Conservation (phyloP, 208 protist genomes). For the Leishmania gerbilli region DNA sequence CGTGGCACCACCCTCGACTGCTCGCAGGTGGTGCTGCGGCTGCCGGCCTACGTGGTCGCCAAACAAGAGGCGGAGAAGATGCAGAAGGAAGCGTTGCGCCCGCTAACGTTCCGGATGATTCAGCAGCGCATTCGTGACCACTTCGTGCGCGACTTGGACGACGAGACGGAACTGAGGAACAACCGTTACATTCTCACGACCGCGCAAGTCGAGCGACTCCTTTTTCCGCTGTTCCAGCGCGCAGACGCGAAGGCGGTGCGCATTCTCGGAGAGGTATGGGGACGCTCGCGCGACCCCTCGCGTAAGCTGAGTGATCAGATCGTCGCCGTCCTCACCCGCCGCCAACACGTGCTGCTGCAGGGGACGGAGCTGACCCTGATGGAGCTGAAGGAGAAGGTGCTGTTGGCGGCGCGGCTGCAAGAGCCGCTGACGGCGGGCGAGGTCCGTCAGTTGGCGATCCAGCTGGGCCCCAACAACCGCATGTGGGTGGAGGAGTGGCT, state of each 20-base stretch:
- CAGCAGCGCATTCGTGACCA: conserved; percentile 38
- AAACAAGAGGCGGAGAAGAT: conserved; percentile 13
- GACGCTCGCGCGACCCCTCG: conserved; percentile 26
- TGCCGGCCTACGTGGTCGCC: conserved; percentile 19
- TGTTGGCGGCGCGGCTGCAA: conserved; percentile 44
- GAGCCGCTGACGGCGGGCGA: conserved; percentile 36
- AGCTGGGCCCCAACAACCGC: conserved; percentile 38
- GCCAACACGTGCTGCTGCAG: conserved; percentile 44
- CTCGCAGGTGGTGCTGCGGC: conserved; percentile 25
- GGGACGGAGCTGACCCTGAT: conserved; percentile 48
- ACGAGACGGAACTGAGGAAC: conserved; percentile 17
- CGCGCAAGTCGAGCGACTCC: conserved; percentile 24
- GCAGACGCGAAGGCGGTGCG: conserved; percentile 24
- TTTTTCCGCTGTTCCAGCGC: conserved; percentile 27
- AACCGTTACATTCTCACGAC: conserved; percentile 29
- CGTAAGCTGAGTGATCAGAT: conserved; percentile 45
- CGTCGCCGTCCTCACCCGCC: conserved; percentile 46
- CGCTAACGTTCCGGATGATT: conserved; percentile 34
- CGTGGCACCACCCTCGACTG: conserved; percentile 21
- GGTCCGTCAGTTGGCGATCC: conserved; percentile 32
- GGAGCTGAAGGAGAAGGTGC: conserved; percentile 64
- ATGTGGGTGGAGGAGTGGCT: conserved; percentile 37
- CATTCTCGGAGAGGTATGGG: conserved; percentile 29
- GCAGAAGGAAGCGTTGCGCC: conserved; percentile 1
- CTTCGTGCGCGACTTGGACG: conserved; percentile 34